phyloP scores from a whole-genome alignment of 164 flowering plant genomes.

The Cinnamomum micranthum region DNA sequence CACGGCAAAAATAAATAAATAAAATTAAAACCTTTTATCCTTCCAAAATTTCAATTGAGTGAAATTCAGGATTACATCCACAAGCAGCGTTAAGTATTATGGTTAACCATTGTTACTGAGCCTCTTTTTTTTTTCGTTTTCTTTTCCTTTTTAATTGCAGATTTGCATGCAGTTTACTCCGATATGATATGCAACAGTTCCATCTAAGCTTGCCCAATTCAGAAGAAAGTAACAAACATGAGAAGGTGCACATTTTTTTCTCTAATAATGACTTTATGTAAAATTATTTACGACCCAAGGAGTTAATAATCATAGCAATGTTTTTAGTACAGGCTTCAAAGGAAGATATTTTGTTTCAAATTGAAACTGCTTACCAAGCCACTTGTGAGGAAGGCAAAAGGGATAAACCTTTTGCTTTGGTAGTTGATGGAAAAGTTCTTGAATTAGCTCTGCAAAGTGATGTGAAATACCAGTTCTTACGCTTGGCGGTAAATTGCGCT shows the following conservation, averaged over 20 bases:
- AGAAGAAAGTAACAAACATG: slow-evolving; percentile 21
- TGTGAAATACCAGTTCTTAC: slow-evolving; percentile 44
- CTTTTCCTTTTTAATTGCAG: slow-evolving; percentile 18
- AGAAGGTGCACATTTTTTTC: slow-evolving; percentile 26
- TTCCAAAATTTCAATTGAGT: not conserved
- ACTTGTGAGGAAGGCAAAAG: slow-evolving; percentile 14
- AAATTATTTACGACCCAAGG: not conserved
- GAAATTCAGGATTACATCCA: not conserved
- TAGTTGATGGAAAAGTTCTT: slow-evolving; percentile 63
- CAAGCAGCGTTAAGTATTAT: not conserved
- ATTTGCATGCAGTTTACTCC: slow-evolving; percentile 60
- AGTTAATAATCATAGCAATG: not conserved
- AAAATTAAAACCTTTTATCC: not conserved
- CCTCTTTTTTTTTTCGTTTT: not conserved
- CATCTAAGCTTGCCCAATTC: slow-evolving; percentile 32
- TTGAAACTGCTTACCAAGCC: slow-evolving; percentile 25
- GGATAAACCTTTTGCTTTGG: slow-evolving; percentile 44
- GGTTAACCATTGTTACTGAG: not conserved
- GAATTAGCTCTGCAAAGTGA: slow-evolving; percentile 39
- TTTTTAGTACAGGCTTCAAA: slow-evolving; percentile 38
- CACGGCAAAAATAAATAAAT: not conserved
- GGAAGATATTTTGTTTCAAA: slow-evolving; percentile 40
- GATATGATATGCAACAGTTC: slow-evolving; percentile 51
- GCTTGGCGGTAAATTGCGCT: slow-evolving; percentile 53
- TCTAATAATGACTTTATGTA: not conserved